Conservation (phyloP, 345 rosid species). For the Abelmoschus esculentus region DNA sequence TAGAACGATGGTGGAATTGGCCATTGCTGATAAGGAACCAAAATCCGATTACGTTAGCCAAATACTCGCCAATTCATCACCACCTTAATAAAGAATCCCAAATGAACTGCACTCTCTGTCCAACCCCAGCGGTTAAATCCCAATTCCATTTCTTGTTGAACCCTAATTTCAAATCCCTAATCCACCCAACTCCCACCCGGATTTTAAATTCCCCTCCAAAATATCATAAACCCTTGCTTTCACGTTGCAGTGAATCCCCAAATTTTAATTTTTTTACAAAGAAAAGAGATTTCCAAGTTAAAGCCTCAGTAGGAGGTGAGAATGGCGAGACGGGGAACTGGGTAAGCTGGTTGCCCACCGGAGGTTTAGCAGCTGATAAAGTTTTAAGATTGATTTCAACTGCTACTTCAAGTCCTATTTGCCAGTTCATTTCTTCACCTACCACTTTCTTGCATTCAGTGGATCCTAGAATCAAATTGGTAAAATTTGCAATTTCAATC, state of each 20-base stretch:
- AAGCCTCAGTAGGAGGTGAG: constrained; percentile 30
- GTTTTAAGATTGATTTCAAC: constrained; percentile 60
- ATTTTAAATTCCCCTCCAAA: neutral
- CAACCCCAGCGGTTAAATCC: constrained; percentile 23
- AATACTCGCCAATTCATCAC: constrained; percentile 17
- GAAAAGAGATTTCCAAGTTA: constrained; percentile 20
- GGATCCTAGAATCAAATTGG: constrained; percentile 85
- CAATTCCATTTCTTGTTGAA: constrained; percentile 8
- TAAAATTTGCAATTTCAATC: constrained; percentile 16
- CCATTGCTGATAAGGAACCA: constrained; percentile 20
- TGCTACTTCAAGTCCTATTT: constrained; percentile 81
- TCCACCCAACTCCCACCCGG: constrained; percentile 8
- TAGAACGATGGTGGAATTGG: neutral
- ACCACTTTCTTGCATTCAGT: constrained; percentile 73
- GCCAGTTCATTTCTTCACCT: constrained; percentile 79
- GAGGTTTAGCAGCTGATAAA: constrained; percentile 59
- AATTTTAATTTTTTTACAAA: neutral
- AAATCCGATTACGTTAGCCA: constrained; percentile 49
- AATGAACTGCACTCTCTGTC: constrained; percentile 27
- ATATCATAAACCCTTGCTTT: constrained; percentile 10
- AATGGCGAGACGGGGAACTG: constrained; percentile 35
- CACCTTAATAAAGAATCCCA: neutral
- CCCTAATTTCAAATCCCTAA: constrained; percentile 22
- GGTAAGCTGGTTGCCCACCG: constrained; percentile 55
- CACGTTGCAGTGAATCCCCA: constrained; percentile 7